Evolutionary conservation across 2,329 filamentous ascomycete genomes (phyloP).

Genomic region (Cryphonectria naterciae): DNA sequence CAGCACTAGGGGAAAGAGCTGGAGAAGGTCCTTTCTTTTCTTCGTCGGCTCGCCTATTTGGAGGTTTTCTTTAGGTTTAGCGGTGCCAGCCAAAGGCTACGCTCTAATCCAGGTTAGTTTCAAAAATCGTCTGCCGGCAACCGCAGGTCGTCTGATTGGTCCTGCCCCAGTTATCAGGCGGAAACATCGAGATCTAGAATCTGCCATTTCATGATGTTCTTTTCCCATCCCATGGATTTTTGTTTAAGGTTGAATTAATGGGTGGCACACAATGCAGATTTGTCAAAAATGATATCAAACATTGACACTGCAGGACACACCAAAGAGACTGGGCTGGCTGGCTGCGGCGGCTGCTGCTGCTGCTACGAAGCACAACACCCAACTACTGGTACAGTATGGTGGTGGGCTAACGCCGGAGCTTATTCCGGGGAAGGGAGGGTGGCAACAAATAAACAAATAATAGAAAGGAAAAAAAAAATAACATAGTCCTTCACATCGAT

Average conservation of each 20-base stretch:
- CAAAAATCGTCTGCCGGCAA: not conserved
- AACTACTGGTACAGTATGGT: not conserved
- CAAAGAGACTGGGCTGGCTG: no score
- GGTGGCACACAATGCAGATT: not conserved
- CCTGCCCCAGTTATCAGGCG: not conserved
- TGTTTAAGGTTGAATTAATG: not conserved
- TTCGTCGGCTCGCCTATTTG: not conserved
- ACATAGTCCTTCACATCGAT: not conserved
- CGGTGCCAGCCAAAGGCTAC: no score
- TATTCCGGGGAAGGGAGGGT: not conserved
- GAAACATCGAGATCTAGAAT: constrained; percentile 11
- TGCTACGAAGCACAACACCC: not conserved
- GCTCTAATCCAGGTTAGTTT: not conserved
- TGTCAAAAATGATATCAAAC: not conserved
- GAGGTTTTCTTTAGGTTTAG: not conserved
- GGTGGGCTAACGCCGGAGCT: not conserved
- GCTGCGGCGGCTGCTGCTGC: no score
- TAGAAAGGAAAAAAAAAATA: no score
- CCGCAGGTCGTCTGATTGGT: not conserved
- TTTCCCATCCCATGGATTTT: not conserved
- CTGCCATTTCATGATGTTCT: not conserved
- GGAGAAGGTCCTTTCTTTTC: not conserved
- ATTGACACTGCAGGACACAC: not conserved
- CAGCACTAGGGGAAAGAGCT: not conserved
- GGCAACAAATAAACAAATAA: no score